phyloP scores from a whole-genome alignment of 176 grass and related monocot genomes.

The Aegilops longissima region DNA sequence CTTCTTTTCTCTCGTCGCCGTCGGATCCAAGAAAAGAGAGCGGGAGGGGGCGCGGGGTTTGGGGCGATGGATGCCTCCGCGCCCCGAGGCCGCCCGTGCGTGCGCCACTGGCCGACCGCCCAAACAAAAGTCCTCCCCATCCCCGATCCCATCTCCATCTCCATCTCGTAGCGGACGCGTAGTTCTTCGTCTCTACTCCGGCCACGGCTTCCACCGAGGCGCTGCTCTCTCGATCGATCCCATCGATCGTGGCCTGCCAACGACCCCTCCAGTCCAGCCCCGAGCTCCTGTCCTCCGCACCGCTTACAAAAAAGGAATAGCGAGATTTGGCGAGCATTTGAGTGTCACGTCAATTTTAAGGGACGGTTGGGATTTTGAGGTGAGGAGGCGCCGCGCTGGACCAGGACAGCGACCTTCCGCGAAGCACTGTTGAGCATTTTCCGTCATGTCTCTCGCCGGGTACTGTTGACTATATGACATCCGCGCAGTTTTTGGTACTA shows the following conservation, averaged over 20 bases:
- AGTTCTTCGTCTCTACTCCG: not conserved
- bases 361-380: not conserved
- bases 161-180: not conserved
- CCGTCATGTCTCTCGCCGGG: not conserved
- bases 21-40: not conserved
- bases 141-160: not conserved
- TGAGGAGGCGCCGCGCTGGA: not conserved
- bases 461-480: not conserved
- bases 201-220: not conserved
- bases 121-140: not conserved
- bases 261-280: too few species aligned
- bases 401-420: not conserved
- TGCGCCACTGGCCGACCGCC: constrained; percentile 16
- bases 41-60: not conserved
- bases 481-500: not conserved
- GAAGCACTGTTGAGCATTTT: not conserved
- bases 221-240: not conserved
- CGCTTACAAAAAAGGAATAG: not conserved
- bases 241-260: too few species aligned
- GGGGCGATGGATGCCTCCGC: not conserved
- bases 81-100: not conserved
- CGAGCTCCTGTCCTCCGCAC: too few species aligned
- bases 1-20: not conserved
- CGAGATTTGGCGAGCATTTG: not conserved
- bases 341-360: not conserved